Evolutionary conservation across 345 rosid species (phyloP).

Genomic region (Gynandropsis gynandra): DNA sequence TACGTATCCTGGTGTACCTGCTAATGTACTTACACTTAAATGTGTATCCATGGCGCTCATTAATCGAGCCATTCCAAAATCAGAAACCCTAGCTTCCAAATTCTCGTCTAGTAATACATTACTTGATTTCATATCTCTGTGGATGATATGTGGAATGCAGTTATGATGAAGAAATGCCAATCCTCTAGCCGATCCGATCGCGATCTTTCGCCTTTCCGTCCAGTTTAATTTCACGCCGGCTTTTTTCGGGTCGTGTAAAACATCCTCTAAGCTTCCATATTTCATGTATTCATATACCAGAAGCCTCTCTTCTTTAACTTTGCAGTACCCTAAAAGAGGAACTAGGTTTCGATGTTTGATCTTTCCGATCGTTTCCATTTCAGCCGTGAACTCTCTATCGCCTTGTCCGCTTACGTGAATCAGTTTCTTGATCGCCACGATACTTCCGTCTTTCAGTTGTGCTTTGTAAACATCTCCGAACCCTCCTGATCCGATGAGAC

Average conservation of each 20-base stretch:
- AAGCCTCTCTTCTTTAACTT: slow-evolving; percentile 84
- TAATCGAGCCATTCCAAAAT: slow-evolving; percentile 95
- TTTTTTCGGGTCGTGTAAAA: slow-evolving; percentile 61
- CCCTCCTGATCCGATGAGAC: slow-evolving; percentile 91
- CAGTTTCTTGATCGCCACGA: slow-evolving; percentile 91
- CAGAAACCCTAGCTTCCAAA: slow-evolving; percentile 87
- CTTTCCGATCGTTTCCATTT: slow-evolving; percentile 97
- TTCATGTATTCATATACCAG: slow-evolving; percentile 93
- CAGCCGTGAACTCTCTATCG: slow-evolving; percentile 87
- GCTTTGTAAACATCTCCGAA: slow-evolving; percentile 98
- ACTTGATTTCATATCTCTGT: slow-evolving; percentile 97
- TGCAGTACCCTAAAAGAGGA: slow-evolving; percentile 88
- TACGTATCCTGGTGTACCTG: slow-evolving; percentile 95
- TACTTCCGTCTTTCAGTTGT: slow-evolving; percentile 68
- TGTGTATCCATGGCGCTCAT: slow-evolving; percentile 92
- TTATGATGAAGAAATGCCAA: slow-evolving; percentile 84
- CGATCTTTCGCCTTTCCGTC: slow-evolving; percentile 75
- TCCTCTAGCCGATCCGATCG: slow-evolving; percentile 87
- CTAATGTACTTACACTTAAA: slow-evolving; percentile 92
- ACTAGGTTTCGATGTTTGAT: slow-evolving; percentile 93
- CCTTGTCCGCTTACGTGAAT: slow-evolving; percentile 95
- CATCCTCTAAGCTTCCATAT: slow-evolving; percentile 92
- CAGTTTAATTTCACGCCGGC: slow-evolving; percentile 68
- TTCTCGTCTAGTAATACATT: slow-evolving; percentile 82
- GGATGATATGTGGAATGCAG: slow-evolving; percentile 87